These are phyloP conservation scores for Immersiella caudata DNA, from an alignment of 495 filamentous ascomycete species.

Conservation along the genomic window DNA sequence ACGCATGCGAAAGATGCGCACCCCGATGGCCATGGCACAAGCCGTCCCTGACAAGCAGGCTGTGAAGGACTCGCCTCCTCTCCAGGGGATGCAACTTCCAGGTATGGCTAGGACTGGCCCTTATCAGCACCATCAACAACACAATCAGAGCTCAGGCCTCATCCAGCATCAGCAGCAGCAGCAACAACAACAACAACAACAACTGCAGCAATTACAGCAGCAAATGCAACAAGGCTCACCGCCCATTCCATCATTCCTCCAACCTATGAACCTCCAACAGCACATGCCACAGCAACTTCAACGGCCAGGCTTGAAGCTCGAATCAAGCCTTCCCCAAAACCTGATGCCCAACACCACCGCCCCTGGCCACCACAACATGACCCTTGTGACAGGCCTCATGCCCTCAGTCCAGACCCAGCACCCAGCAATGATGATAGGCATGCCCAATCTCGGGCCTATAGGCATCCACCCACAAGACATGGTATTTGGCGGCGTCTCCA, in stretches of 20 bases:
- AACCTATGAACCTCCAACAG: background rate
- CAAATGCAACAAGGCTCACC: slow-evolving; percentile 2
- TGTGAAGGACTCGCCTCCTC: slow-evolving; percentile 40
- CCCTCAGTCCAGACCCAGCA: background rate
- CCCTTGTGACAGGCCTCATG: background rate
- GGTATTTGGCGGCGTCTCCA: slow-evolving; percentile 50
- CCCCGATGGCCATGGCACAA: slow-evolving; percentile 40
- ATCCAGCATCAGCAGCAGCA: background rate
- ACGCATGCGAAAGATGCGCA: slow-evolving; percentile 50
- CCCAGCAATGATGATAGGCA: background rate
- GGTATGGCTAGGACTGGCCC: background rate
- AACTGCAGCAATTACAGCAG: background rate
- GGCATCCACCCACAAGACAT: slow-evolving; percentile 20
- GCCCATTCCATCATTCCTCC: background rate
- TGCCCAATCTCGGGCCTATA: background rate
- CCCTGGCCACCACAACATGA: background rate
- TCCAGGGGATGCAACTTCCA: background rate
- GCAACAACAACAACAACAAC: background rate
- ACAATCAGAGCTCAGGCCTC: background rate
- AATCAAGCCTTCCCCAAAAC: background rate
- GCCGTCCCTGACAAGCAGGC: slow-evolving; percentile 44
- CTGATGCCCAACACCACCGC: background rate
- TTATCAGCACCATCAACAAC: slow-evolving; percentile 1
- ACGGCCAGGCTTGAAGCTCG: background rate
- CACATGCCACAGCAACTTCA: background rate